phyloP scores from a whole-genome alignment of 495 filamentous ascomycete genomes.

The Xylaria palmicola region DNA sequence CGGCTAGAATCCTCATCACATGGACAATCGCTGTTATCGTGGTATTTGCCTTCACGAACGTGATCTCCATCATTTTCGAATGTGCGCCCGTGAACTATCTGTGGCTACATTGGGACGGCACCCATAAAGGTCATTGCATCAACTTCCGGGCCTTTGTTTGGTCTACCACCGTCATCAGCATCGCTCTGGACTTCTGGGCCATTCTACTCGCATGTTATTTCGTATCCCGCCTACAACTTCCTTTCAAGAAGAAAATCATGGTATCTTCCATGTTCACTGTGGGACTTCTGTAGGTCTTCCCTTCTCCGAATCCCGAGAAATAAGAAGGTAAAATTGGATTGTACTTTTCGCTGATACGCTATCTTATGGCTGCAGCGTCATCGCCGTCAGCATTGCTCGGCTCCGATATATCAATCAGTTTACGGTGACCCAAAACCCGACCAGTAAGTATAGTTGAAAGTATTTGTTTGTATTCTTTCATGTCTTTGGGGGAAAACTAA shows the following conservation, averaged over 20 bases:
- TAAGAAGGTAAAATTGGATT: no score
- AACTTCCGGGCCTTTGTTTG: conserved; percentile 33
- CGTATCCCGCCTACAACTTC: conserved; percentile 36
- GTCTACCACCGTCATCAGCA: conserved; percentile 48
- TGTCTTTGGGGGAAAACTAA: neutral
- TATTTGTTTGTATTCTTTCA: neutral
- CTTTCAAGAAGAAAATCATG: conserved; percentile 44
- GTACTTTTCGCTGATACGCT: no score
- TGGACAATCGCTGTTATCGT: conserved; percentile 16
- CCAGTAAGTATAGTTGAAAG: neutral
- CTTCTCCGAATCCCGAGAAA: neutral
- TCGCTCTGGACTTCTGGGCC: conserved; percentile 50
- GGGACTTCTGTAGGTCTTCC: conserved; percentile 46
- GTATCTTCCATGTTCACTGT: conserved; percentile 53
- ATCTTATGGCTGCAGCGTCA: neutral
- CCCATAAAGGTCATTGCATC: conserved; percentile 26
- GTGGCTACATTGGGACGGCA: conserved; percentile 30
- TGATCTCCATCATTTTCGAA: conserved; percentile 26
- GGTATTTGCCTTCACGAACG: conserved; percentile 13
- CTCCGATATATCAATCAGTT: conserved; percentile 3
- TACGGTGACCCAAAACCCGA: neutral
- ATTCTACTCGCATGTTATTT: conserved; percentile 47
- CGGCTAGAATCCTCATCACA: neutral
- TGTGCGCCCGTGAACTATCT: conserved; percentile 29
- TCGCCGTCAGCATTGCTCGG: neutral